These are phyloP conservation scores for Ulota crispa DNA, from an alignment of 225 moss, liverwort and hornwort genomes.

Conservation along the genomic window DNA sequence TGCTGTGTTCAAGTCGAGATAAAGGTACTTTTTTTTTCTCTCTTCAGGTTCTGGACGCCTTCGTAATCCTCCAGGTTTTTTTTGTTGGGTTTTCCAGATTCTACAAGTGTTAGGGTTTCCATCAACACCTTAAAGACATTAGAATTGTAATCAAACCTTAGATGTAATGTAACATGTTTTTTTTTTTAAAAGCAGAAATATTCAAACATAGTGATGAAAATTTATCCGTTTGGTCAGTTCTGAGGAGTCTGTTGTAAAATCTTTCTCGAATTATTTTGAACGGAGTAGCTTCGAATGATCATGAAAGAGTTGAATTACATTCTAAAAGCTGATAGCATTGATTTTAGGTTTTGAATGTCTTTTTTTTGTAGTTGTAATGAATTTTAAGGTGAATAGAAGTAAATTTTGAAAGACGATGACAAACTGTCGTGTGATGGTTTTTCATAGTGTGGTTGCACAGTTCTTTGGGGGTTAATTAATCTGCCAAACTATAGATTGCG, in stretches of 20 bases:
- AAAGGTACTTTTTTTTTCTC: neutral
- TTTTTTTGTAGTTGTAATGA: neutral
- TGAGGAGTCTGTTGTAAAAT: neutral
- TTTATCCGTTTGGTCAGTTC: neutral
- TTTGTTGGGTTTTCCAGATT: neutral
- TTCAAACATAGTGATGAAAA: neutral
- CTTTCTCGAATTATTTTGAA: neutral
- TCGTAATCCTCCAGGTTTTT: neutral
- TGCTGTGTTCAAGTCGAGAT: neutral
- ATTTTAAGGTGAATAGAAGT: neutral
- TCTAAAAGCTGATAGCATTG: neutral
- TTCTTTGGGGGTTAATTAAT: neutral
- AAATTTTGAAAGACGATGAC: neutral
- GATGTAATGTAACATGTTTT: neutral
- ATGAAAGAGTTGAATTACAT: neutral
- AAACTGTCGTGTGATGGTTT: neutral
- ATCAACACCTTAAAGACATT: neutral
- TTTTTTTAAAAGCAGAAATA: neutral
- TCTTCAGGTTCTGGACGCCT: neutral
- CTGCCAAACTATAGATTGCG: neutral
- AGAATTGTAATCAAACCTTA: neutral
- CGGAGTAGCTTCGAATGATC: neutral
- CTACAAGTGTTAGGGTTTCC: conserved; percentile 6
- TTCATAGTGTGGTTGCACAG: neutral
- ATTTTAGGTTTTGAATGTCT: neutral